Evolutionary conservation across 495 filamentous ascomycete genomes (phyloP), one percentile per base, ranked within the genome.

Genomic region (Annulohypoxylon nitens): DNA sequence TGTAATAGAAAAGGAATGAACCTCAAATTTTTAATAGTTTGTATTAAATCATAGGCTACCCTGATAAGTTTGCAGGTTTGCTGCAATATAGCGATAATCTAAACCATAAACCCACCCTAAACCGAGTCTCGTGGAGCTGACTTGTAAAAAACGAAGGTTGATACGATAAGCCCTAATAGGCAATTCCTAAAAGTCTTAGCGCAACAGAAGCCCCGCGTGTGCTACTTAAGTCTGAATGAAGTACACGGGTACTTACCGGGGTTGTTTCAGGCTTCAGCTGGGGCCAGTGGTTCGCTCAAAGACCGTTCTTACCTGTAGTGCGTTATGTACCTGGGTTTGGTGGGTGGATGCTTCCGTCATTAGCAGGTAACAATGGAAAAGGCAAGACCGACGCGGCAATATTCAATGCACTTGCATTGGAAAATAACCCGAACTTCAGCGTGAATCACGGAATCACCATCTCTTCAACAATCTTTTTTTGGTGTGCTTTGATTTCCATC

Each of bases 301-400:
- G 47, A 18, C 9, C 23, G 25, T 34, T 34, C 20, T 16, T n/a
- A 55, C 51, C 51, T 34, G 51, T 36, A 30, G 6, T 23, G 20
- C 20, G 20, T 23, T 23, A 20, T 34, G 37, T n/a, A 58, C 51
- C 37, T 20, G 26, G 34, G 45, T 63, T 62, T 63, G 25, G 54
- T 64, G 45, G 65, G 48, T 64, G 61, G 65, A 70, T 70, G 71
- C 58, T 74, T 74, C 67, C 71, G 71, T 74, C 71, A 70, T 70
- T 55, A 64, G 60, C 45, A 59, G 54, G 33, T 43, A 60, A 60
- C 57, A 60, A 60, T 60, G 57, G 25, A 60, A 59, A 62, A 53
- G 64, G 64, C 50, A 69, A 58, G 54, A 67, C 54, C 57, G 20
- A 75, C 53, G 45, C 58, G 58, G 57, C 50, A 71, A 61, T 60